Percentiles rank a stretch among this genome's conserved stretches.
Evolutionary conservation across 2,329 filamentous ascomycete species (phyloP).

Genomic region (Penicillium sp.): DNA sequence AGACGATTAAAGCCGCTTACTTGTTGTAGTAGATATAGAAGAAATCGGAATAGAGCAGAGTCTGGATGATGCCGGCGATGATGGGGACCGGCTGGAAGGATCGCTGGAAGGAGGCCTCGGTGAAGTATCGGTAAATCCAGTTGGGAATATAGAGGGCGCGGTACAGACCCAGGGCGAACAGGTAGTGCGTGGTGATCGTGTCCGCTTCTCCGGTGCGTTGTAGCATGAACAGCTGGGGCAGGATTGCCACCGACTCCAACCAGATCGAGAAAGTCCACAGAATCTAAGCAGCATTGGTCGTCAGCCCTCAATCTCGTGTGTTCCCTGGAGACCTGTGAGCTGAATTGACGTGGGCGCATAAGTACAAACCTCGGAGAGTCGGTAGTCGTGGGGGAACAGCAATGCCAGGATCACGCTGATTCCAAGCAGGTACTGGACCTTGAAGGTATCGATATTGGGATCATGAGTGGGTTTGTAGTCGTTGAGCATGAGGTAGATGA

Average conservation of each 20-base stretch:
- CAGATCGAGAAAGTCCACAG: constrained; percentile 98
- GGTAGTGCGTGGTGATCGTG: constrained; percentile 98
- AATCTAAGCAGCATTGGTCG: constrained; percentile 57
- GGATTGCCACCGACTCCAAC: constrained; percentile 94
- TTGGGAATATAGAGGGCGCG: constrained; percentile 96
- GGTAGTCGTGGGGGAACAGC: constrained; percentile 84
- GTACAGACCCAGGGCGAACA: constrained; percentile 91
- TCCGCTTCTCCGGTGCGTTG: constrained; percentile 97
- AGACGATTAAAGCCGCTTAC: constrained; percentile 47
- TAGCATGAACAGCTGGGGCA: constrained; percentile 97
- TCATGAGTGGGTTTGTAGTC: constrained; percentile 98
- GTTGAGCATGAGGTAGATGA: constrained; percentile 96
- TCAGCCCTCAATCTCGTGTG: not conserved
- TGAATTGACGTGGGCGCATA: not conserved
- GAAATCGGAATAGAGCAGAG: constrained; percentile 95
- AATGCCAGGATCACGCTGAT: constrained; percentile 77
- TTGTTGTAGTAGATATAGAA: constrained; percentile 99
- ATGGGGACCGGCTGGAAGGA: constrained; percentile 87
- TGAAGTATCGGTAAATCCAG: constrained; percentile 90
- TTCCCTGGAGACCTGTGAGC: not conserved
- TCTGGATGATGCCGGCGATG: constrained; percentile 87
- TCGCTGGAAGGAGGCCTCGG: constrained; percentile 75
- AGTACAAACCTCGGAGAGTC: constrained; percentile 60
- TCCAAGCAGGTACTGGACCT: constrained; percentile 88
- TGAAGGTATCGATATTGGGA: constrained; percentile 95